These are phyloP conservation scores for Claviceps monticola DNA, from an alignment of 2,329 filamentous ascomycete genomes.

Conservation along the genomic window DNA sequence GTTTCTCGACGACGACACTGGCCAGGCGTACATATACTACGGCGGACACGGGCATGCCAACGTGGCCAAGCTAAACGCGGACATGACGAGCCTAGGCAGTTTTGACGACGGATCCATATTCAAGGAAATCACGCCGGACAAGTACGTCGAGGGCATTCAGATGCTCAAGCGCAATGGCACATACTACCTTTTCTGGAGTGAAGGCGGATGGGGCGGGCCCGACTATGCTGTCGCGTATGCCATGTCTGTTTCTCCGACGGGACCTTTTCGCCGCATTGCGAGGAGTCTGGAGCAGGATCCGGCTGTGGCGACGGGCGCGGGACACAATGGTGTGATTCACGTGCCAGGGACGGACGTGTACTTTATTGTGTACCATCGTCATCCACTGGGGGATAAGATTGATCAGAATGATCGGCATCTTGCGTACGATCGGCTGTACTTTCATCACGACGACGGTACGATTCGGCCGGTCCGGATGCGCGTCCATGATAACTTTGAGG, in stretches of 20 bases:
- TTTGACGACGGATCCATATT: conserved; percentile 25
- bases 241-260: conserved; percentile 22
- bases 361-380: conserved; percentile 34
- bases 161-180: conserved; percentile 29
- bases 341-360: conserved; percentile 31
- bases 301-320: conserved; percentile 27
- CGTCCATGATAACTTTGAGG: conserved; percentile 27
- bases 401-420: conserved; percentile 30
- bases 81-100: conserved; percentile 27
- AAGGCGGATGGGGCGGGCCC: conserved; percentile 33
- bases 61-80: conserved; percentile 26
- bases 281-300: conserved; percentile 28
- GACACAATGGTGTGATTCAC: conserved; percentile 29
- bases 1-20: conserved; percentile 25
- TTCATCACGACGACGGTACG: conserved; percentile 25
- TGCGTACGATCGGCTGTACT: conserved; percentile 34
- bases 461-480: conserved; percentile 30
- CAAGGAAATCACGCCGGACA: conserved; percentile 31
- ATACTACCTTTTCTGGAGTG: conserved; percentile 34
- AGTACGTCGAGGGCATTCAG: conserved; percentile 23
- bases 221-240: conserved; percentile 34
- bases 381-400: conserved; percentile 26
- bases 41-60: conserved; percentile 24
- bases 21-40: conserved; percentile 29
- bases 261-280: conserved; percentile 27